A percentile compares a stretch with the other conserved stretches of the same genome.
Conservation (phyloP, 2,329 filamentous ascomycete genomes). For the Akanthomyces muscarius region DNA sequence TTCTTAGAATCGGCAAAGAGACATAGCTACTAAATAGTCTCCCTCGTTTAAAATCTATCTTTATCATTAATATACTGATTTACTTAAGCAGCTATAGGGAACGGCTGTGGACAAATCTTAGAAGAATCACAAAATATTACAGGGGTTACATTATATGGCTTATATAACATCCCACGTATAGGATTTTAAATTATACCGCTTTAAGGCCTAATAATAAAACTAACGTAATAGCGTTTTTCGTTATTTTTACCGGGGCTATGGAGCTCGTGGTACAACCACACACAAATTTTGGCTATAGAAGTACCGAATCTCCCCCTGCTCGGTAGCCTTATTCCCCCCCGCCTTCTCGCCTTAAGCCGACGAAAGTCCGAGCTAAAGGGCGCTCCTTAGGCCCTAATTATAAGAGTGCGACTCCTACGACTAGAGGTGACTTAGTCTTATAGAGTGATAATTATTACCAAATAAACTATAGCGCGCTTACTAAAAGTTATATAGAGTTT, state of each 20-base stretch:
- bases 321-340: too few species aligned
- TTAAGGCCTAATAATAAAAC: too few species aligned
- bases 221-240: background rate
- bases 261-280: background rate
- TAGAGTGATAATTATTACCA: too few species aligned
- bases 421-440: too few species aligned
- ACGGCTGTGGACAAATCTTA: conserved; percentile 1
- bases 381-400: too few species aligned
- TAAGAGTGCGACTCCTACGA: too few species aligned
- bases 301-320: background rate
- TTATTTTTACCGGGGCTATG: background rate
- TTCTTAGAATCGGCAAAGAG: conserved; percentile 1
- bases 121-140: conserved; percentile 9
- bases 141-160: conserved; percentile 1
- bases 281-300: background rate
- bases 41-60: conserved; percentile 6
- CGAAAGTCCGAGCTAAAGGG: background rate
- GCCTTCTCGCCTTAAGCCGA: background rate
- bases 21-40: conserved; percentile 6
- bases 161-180: background rate
- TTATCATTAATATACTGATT: background rate
- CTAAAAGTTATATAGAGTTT: too few species aligned
- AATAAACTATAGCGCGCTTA: too few species aligned
- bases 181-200: background rate
- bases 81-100: conserved; percentile 7